A percentile compares a stretch with the other conserved stretches of the same genome.
Evolutionary conservation across 108 stramenopile genomes (phyloP).

Genomic region (Craspedostauros australis): DNA sequence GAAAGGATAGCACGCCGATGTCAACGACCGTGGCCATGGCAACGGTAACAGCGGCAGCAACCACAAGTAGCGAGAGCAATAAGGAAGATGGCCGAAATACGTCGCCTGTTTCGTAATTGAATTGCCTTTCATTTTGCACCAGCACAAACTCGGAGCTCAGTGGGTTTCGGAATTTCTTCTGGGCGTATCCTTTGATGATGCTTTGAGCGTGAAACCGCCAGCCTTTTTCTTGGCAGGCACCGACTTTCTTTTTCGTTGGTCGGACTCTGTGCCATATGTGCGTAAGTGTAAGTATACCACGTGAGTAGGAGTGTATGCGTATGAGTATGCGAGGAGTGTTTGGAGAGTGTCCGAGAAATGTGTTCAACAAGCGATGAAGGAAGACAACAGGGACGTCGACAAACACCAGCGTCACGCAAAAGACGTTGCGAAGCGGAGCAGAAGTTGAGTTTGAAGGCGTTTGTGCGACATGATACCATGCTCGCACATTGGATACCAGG

Average conservation of each 20-base stretch:
- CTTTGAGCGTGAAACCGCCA: conserved; percentile 50
- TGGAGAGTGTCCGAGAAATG: too few relatives aligned
- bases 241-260: conserved; percentile 10
- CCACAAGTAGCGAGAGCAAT: too few relatives aligned
- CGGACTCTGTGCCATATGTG: conserved; percentile 6
- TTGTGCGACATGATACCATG: background rate
- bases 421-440: background rate
- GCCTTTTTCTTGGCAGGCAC: conserved; percentile 8
- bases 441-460: background rate
- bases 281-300: background rate
- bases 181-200: conserved; percentile 73
- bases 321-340: too few relatives aligned
- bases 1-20: too few relatives aligned
- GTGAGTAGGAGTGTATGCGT: background rate
- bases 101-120: too few relatives aligned
- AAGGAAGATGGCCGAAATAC: too few relatives aligned
- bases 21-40: too few relatives aligned
- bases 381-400: background rate
- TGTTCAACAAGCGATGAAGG: background rate
- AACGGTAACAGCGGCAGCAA: too few relatives aligned
- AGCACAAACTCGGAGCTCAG: too few relatives aligned
- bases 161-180: too few relatives aligned
- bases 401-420: background rate
- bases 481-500: background rate
- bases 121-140: too few relatives aligned